Evolutionary conservation across 78 protist species (phyloP).

Genomic region (Protostelium mycophagum): DNA sequence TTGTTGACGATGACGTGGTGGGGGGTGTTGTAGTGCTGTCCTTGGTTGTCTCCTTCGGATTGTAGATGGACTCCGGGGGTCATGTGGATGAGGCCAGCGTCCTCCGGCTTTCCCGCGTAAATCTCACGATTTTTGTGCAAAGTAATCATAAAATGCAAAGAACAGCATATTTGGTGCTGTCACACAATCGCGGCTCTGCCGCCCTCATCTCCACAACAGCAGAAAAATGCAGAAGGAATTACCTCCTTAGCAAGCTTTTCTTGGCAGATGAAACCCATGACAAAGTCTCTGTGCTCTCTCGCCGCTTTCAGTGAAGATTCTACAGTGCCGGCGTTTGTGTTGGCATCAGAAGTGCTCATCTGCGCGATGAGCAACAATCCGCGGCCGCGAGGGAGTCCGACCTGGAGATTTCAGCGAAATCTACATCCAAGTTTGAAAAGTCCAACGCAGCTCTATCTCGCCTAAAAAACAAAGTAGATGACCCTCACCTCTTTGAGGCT

Average conservation of each 20-base stretch:
- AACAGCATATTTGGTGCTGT: too few species aligned
- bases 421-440: not conserved
- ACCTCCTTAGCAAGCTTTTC: constrained; percentile 14
- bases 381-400: constrained; percentile 20
- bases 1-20: constrained; percentile 35
- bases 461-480: too few species aligned
- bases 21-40: constrained; percentile 86
- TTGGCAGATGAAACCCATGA: constrained; percentile 69
- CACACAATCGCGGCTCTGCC: too few species aligned
- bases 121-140: too few species aligned
- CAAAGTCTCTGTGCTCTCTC: constrained; percentile 29
- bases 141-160: too few species aligned
- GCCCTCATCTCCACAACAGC: not conserved
- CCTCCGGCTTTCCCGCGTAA: constrained; percentile 11
- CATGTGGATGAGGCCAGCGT: constrained; percentile 49
- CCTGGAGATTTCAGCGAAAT: too few species aligned
- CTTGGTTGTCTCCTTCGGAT: constrained; percentile 64
- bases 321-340: not conserved
- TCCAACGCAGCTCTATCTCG: not conserved
- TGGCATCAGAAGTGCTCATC: constrained; percentile 42
- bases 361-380: constrained; percentile 80
- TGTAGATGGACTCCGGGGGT: constrained; percentile 67
- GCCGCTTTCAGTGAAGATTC: constrained; percentile 2
- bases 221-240: not conserved
- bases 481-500: constrained; percentile 40